phyloP scores from a whole-genome alignment of 1,139 yeast species.

The Meyerozyma sp. region DNA sequence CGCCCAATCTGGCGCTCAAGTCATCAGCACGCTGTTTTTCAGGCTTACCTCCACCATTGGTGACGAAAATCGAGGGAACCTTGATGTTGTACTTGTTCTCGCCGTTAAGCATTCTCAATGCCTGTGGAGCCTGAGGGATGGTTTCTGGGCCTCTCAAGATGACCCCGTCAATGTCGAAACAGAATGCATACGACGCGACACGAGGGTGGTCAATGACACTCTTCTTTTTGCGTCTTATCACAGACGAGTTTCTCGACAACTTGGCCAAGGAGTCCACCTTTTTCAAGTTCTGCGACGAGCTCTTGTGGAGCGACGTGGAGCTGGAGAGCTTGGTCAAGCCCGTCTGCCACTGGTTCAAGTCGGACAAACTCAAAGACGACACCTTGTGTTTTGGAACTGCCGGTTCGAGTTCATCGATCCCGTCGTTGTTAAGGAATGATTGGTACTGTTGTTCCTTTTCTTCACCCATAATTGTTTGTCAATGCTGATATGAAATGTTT shows the following conservation, averaged over 20 bases:
- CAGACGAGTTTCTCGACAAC: conserved; percentile 47
- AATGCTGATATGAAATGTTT: not conserved
- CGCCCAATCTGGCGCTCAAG: conserved; percentile 53
- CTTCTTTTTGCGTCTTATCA: conserved; percentile 46
- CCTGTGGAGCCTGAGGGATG: conserved; percentile 70
- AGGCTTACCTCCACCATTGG: conserved; percentile 86
- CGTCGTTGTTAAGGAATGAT: conserved; percentile 66
- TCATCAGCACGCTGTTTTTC: conserved; percentile 69
- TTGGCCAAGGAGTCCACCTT: conserved; percentile 47
- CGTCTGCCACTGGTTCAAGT: conserved; percentile 55
- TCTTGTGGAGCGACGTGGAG: conserved; percentile 32
- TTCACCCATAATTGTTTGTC: not conserved
- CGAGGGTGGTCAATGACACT: conserved; percentile 58
- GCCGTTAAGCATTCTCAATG: conserved; percentile 66
- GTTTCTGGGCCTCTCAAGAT: conserved; percentile 75
- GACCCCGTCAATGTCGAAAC: conserved; percentile 85
- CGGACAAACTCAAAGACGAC: conserved; percentile 67
- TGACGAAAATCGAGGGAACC: conserved; percentile 82
- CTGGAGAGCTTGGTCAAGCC: conserved; percentile 47
- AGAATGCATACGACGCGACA: conserved; percentile 79
- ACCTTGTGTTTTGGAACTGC: conserved; percentile 56
- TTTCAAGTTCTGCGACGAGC: conserved; percentile 37
- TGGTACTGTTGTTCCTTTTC: conserved; percentile 13
- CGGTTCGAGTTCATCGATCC: conserved; percentile 62
- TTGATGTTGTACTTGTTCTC: conserved; percentile 71